Evolutionary conservation across 2,329 filamentous ascomycete species (phyloP), one percentile per base, ranked within the genome.

Genomic region (Cordyceps javanica): DNA sequence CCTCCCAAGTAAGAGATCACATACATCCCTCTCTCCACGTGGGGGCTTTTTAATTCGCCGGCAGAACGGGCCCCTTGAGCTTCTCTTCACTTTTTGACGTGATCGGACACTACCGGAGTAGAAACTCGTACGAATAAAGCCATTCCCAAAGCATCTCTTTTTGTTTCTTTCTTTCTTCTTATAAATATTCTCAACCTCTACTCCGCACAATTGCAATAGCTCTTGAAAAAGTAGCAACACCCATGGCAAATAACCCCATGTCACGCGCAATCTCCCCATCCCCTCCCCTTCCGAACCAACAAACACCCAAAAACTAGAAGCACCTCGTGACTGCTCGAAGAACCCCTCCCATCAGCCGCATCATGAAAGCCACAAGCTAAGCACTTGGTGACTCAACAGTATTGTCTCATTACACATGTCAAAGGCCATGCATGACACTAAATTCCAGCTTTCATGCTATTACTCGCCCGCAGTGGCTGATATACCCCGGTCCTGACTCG

Each of bases 1-100:
- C 19, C 19, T 19, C 39, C 19, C 19, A 10, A 5, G 19, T 19
- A 21, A 19, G 19, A 5, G 19, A n/a, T 11, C 34, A n/a, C 45
- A 48, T 28, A n/a, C 28, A 28, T 45, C 23, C 44, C 32, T 48
- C 32, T 48, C 53, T 56, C 53, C 53, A 56, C 53, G 53, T 42
- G 53, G 53, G 32, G 10, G 0, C 3, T 8, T 11, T 32, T 44
- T 19, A 9, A 39, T 52, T 52, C 34, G 19, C 49, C 36, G 49
- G 25, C 49, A 50, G n/a, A 36, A 36, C 26, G 30, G 45, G 8
- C 14, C 32, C 38, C n/a, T n/a, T n/a, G n/a, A n/a, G n/a, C n/a
- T n/a, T n/a, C n/a, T n/a, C n/a, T n/a, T n/a, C n/a, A n/a, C n/a
- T 2, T 25, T 38, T 39, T 39, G 19, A 28, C 23, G 11, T 30